Base-by-base conservation (phyloP, 1,284 basidiomycete genomes). In the Grifola frondosa region DNA sequence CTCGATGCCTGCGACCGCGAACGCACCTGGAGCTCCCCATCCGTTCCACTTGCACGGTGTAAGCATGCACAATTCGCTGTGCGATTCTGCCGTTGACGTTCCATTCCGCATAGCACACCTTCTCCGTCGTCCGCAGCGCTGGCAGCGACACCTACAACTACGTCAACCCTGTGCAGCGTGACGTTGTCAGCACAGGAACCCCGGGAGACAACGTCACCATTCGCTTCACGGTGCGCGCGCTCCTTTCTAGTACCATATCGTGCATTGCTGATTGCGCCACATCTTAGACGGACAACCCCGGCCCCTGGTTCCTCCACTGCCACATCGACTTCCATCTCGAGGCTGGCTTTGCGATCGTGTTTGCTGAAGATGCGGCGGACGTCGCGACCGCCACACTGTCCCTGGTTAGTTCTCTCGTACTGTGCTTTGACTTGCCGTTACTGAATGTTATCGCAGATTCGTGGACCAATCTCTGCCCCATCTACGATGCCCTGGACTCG, bases 1-100 rank as follows among this genome's bases (percentile, higher is more conserved):
- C 9, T 58, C 60, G 1, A 53, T 71, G 26, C 63, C 65, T n/a
- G 63, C 54, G 0, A 40, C 49, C 11, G 51, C 45, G 8, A 44
- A 48, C 17, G 42, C 33, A 13, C 49, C 52, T 10, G 62, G 64
- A 22, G 54, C 56, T 15, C 58, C 59, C 49, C 70, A 72, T 40
- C 70, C 70, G 3, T 53, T 70, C 44, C 70, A 72, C 52, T 41
- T 71, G 38, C 69, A 72, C 42, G 70, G 70, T 1, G 66, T 68
- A 46, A 40, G 60, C 2, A 5, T 28, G 19, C 9, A 28, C 19
- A 15, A 1, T 15, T 22, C 7, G 0, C 2, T 10, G 13, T 24
- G 24, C 17, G n/a, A 15, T 5, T 10, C 11, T 21, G 29, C 31
- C 10, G 13, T 11, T 8, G 3, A 10, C 32, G 15, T 29, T 32